Conservation (phyloP, 2,329 filamentous ascomycete species). For the Colletotrichum endophyticum region DNA sequence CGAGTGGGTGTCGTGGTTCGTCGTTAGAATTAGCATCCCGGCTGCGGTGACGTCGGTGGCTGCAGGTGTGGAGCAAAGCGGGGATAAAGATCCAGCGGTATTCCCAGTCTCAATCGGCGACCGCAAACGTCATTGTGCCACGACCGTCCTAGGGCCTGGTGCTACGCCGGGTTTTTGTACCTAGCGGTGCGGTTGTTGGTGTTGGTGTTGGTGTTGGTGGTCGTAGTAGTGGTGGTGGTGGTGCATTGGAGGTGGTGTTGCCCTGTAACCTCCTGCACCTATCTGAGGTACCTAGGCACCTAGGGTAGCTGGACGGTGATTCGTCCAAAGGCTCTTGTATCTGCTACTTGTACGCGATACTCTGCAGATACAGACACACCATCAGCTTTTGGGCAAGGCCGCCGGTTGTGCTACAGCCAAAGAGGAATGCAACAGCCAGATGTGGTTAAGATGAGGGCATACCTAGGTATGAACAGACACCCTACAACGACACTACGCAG, state of each 20-base stretch:
- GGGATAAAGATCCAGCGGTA: conserved; percentile 5
- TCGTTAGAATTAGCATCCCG: conserved; percentile 17
- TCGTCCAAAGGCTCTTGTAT: not conserved
- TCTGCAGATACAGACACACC: not conserved
- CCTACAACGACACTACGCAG: not conserved
- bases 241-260: not conserved
- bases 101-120: conserved; percentile 3
- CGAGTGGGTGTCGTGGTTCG: conserved; percentile 6
- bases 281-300: not conserved
- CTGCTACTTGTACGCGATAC: not conserved
- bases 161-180: not conserved
- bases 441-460: not conserved
- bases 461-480: not conserved
- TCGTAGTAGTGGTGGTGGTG: not conserved
- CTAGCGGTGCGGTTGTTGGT: not conserved
- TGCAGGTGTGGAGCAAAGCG: not conserved
- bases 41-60: conserved; percentile 13
- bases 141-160: not conserved
- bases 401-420: not conserved
- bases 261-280: not conserved
- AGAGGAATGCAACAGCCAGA: not conserved
- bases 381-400: not conserved
- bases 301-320: not conserved
- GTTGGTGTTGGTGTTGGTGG: not conserved
- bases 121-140: conserved; percentile 17